Base-by-base conservation (phyloP, 768 basidiomycete species). In the Chalciporus pseudorubinellus region DNA sequence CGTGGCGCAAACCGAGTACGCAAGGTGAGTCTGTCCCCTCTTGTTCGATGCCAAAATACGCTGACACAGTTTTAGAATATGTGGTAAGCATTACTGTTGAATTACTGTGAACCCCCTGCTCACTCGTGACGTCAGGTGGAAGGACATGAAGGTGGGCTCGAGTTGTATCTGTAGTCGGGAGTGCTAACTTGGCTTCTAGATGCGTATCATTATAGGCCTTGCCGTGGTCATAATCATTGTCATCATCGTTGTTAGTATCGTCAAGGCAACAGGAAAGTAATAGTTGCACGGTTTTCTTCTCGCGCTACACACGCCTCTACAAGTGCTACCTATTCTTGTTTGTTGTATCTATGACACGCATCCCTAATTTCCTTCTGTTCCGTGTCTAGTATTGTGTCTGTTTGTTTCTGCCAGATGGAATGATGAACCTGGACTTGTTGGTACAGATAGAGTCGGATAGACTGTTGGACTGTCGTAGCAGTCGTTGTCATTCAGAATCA, bases 1-100 rank as follows among this genome's bases (percentile, higher is more conserved):
- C 82, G 93, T 58, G 95, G 97, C 59, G 97, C 97, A 46, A 98
- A 98, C 75, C 81, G 92, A 54, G 97, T 99, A 47, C 85, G 97
- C 70, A 99, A 98, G 83, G 92, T 94, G 62, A 48, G 67, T 52
- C 12, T 22, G 24, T 42, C 13, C 14, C 11, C 24, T 50, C 18
- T 36, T 28, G 11, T 33, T 26, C 33, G 12, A 34, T 18, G 12
- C 34, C 4, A 20, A 3, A 26, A 10, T 28, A n/a, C 2, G 39
- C 59, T 66, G 42, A 66, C 42, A 10, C 20, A 29, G 38, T 39
- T 49, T 12, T 44, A 92, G 91, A 92, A 91, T 67, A 92, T 92
- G 90, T 93, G 90, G 90, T 91, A 82, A 73, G 88, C 74, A 44
- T 39, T 29, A 24, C 42, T 41, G 44, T 36, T 48, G 49, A 18